Conservation (phyloP, 2,329 filamentous ascomycete genomes). For the Fusarium sp. region DNA sequence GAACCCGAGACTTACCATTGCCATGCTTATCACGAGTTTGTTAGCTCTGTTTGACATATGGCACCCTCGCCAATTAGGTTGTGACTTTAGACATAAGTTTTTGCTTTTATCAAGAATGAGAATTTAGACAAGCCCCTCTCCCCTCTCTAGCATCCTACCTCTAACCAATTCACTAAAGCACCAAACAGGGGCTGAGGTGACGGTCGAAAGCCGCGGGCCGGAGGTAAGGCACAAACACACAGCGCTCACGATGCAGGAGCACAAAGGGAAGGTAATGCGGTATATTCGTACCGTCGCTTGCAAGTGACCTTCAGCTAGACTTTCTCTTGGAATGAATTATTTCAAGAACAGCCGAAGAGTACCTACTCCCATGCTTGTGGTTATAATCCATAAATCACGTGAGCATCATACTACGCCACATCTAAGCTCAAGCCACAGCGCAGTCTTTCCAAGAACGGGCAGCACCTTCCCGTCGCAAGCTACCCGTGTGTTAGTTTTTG, state of each 20-base stretch:
- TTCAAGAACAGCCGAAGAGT: neutral
- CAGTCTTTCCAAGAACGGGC: slow-evolving; percentile 11
- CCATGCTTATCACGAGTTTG: neutral
- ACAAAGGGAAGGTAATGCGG: neutral
- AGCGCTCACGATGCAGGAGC: neutral
- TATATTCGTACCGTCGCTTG: neutral
- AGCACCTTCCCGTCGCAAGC: slow-evolving; percentile 11
- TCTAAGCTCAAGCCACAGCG: slow-evolving; percentile 10
- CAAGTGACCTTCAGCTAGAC: neutral
- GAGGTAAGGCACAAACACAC: neutral
- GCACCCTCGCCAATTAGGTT: neutral
- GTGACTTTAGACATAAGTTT: neutral
- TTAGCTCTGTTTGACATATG: neutral
- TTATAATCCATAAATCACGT: neutral
- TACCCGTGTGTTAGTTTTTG: neutral
- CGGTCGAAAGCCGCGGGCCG: neutral
- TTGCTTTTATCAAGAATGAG: slow-evolving; percentile 19
- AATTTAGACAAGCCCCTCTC: neutral
- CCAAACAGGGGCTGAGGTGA: neutral
- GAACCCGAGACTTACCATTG: neutral
- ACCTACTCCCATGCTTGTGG: neutral
- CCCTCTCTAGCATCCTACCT: neutral
- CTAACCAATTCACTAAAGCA: neutral
- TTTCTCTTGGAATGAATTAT: neutral
- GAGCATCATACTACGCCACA: slow-evolving; percentile 2